These are phyloP conservation scores for Gossypium schwendimanii DNA, from an alignment of 441 rosid genomes.

Conservation along the genomic window DNA sequence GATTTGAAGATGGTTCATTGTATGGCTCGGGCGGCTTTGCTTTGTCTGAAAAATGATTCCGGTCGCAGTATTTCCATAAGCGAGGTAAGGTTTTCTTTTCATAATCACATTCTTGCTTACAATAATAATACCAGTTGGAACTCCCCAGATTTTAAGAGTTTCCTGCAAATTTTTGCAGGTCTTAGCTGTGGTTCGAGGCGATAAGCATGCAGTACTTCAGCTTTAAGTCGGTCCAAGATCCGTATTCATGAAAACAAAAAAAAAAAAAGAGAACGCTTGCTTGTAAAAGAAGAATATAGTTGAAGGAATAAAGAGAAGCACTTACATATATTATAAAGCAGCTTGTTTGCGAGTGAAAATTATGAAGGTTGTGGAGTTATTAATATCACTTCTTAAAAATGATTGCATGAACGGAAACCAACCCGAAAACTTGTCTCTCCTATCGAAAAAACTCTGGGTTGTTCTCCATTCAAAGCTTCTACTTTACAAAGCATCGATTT, in stretches of 20 bases:
- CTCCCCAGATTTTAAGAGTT: background rate
- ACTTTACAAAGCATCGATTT: slow-evolving; percentile 19
- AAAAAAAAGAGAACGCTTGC: background rate
- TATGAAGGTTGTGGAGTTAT: background rate
- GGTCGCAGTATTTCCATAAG: slow-evolving; percentile 23
- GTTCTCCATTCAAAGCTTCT: background rate
- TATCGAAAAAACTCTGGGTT: no score
- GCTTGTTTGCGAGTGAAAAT: background rate
- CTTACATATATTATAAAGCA: background rate
- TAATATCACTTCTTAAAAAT: background rate
- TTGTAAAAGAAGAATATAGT: background rate
- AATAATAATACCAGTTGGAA: background rate
- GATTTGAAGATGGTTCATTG: slow-evolving; percentile 18
- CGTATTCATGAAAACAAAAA: background rate
- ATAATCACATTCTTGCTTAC: background rate
- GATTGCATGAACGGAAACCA: background rate
- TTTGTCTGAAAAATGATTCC: slow-evolving; percentile 26
- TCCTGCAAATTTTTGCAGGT: slow-evolving; percentile 27
- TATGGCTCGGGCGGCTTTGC: slow-evolving; percentile 36
- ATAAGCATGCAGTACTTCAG: slow-evolving; percentile 19
- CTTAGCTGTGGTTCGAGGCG: slow-evolving; percentile 41
- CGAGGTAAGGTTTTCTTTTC: slow-evolving; percentile 23
- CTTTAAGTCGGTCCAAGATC: background rate
- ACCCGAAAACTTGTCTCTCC: background rate
- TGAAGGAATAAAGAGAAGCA: background rate